phyloP scores from a whole-genome alignment of 2,329 filamentous ascomycete species.

The Myotisia sp. region DNA sequence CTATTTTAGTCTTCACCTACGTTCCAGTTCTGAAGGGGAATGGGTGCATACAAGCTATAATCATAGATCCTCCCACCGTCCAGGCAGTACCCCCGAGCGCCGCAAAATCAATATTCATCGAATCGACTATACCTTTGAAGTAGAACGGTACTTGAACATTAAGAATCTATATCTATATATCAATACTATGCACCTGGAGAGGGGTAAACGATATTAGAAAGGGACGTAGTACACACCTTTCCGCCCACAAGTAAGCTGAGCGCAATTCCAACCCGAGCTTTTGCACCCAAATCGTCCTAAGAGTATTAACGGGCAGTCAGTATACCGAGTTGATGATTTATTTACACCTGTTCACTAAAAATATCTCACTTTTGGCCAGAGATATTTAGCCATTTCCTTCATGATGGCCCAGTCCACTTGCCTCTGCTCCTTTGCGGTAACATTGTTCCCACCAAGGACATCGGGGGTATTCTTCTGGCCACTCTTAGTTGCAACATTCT shows the following conservation, averaged over 20 bases:
- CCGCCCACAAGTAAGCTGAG: constrained; percentile 70
- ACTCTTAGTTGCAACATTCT: constrained; percentile 16
- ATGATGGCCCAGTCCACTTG: constrained; percentile 98
- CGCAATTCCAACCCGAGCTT: constrained; percentile 73
- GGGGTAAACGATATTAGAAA: background rate
- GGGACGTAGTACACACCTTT: constrained; percentile 44
- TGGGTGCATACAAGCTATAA: constrained; percentile 57
- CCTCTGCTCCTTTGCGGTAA: constrained; percentile 70
- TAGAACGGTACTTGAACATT: constrained; percentile 99
- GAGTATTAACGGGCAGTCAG: constrained; percentile 1
- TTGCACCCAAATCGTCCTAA: constrained; percentile 60
- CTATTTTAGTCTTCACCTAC: background rate
- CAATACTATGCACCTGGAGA: constrained; percentile 9
- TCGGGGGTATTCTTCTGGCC: constrained; percentile 35
- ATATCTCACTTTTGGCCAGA: constrained; percentile 65
- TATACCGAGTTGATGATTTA: background rate
- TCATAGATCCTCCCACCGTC: constrained; percentile 80
- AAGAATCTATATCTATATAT: constrained; percentile 41
- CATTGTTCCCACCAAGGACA: constrained; percentile 49
- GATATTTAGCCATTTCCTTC: constrained; percentile 88
- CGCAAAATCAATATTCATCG: constrained; percentile 92
- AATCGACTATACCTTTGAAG: constrained; percentile 95
- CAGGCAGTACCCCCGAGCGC: constrained; percentile 74
- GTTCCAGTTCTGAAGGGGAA: background rate
- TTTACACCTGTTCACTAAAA: background rate